phyloP scores from a whole-genome alignment of 345 rosid genomes.

The Moricandia arvensis region DNA sequence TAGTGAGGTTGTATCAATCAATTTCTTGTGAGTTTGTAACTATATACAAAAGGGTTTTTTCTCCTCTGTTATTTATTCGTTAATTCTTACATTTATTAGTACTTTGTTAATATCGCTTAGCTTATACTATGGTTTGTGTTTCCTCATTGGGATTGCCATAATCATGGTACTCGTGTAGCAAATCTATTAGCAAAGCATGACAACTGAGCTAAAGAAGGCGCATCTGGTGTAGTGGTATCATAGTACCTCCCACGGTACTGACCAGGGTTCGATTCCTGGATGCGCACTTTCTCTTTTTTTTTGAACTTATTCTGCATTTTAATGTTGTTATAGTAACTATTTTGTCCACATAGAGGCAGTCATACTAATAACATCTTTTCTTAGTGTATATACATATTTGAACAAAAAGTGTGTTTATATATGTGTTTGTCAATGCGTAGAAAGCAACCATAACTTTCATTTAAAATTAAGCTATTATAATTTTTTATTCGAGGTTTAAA shows the following conservation, averaged over 20 bases:
- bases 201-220: too few relatives aligned
- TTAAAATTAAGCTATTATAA: too few relatives aligned
- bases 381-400: neutral
- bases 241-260: slow-evolving; percentile 98
- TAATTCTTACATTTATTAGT: neutral
- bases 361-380: too few relatives aligned
- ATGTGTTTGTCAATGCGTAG: too few relatives aligned
- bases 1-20: slow-evolving; percentile 16
- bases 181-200: too few relatives aligned
- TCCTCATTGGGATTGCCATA: too few relatives aligned
- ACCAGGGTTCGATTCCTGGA: slow-evolving; percentile 98
- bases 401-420: too few relatives aligned
- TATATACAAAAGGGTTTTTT: slow-evolving; percentile 12
- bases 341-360: neutral
- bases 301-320: neutral
- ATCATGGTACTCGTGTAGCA: too few relatives aligned
- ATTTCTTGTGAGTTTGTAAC: slow-evolving; percentile 26
- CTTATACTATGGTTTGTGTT: too few relatives aligned
- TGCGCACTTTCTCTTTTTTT: slow-evolving; percentile 44
- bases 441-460: too few relatives aligned
- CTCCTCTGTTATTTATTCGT: neutral
- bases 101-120: too few relatives aligned
- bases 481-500: too few relatives aligned
- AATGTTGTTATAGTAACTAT: neutral
- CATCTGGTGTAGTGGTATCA: slow-evolving; percentile 98